A percentile compares a stretch with the other conserved stretches of the same genome.
Conservation (phyloP, 2,329 filamentous ascomycete species). For the Venturia nashicola region DNA sequence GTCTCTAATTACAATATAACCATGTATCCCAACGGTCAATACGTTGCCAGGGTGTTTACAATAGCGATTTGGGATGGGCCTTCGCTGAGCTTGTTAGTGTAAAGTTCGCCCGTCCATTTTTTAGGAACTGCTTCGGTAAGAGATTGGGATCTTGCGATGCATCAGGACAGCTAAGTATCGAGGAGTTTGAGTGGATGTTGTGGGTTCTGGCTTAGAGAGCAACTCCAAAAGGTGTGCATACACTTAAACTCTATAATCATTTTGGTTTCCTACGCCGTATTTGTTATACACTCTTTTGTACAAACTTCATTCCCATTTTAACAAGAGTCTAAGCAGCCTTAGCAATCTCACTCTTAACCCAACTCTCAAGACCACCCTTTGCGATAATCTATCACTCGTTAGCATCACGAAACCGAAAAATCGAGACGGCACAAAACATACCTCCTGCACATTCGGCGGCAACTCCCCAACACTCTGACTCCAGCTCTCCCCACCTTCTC, state of each 20-base stretch:
- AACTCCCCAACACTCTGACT: conserved; percentile 72
- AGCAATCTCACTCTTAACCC: conserved; percentile 61
- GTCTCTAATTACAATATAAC: no score
- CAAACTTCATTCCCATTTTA: not conserved
- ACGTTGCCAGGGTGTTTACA: no score
- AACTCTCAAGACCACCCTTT: conserved; percentile 59
- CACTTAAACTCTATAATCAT: not conserved
- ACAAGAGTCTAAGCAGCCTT: not conserved
- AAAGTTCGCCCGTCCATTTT: no score
- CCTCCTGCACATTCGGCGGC: conserved; percentile 68
- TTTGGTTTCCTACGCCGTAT: not conserved
- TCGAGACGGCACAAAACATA: not conserved
- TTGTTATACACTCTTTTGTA: not conserved
- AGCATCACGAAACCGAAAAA: not conserved
- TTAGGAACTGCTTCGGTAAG: no score
- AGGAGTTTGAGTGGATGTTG: no score
- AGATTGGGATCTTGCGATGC: no score
- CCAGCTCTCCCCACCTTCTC: conserved; percentile 52
- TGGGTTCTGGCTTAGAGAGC: no score
- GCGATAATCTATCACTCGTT: conserved; percentile 19
- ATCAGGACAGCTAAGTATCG: no score
- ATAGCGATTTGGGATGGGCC: no score
- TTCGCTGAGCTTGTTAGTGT: no score
- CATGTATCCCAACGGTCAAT: no score
- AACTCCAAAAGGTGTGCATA: no score